Conservation (phyloP, 1,284 basidiomycete genomes). For the Peniophora sp. region DNA sequence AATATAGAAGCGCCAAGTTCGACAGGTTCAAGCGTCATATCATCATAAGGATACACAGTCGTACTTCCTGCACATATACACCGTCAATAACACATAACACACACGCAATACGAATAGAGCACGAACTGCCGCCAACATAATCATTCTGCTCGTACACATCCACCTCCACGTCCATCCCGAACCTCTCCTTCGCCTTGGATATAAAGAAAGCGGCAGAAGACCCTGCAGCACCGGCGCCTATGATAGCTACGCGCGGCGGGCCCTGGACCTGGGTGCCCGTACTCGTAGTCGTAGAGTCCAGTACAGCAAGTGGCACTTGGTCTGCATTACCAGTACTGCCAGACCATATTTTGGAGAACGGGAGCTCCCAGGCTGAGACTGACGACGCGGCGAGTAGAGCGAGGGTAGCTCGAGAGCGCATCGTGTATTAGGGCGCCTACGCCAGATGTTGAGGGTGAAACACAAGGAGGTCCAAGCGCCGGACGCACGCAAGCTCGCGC, state of each 20-base stretch:
- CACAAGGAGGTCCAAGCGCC: too few species aligned
- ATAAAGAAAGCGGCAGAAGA: conserved; percentile 86
- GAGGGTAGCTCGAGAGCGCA: neutral
- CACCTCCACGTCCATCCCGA: conserved; percentile 60
- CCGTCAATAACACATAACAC: conserved; percentile 1
- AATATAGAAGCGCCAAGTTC: conserved; percentile 91
- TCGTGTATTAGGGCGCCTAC: too few species aligned
- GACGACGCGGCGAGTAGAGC: neutral
- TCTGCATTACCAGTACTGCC: neutral
- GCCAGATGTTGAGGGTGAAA: too few species aligned
- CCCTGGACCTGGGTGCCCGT: too few species aligned
- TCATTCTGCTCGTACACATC: conserved; percentile 76
- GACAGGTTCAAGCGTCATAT: conserved; percentile 52
- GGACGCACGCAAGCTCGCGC: too few species aligned
- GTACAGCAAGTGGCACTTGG: too few species aligned
- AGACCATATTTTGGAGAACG: neutral
- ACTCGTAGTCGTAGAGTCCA: too few species aligned
- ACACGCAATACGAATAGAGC: conserved; percentile 1
- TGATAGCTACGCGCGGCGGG: conserved; percentile 52
- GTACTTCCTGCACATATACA: conserved; percentile 53
- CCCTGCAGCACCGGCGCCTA: conserved; percentile 86
- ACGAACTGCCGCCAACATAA: conserved; percentile 82
- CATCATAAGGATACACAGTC: conserved; percentile 69
- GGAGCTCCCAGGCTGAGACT: neutral
- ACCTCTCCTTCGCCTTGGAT: conserved; percentile 61